These are phyloP conservation scores for Zygoascus tannicola DNA, from an alignment of 805 yeast genomes.

Conservation along the genomic window DNA sequence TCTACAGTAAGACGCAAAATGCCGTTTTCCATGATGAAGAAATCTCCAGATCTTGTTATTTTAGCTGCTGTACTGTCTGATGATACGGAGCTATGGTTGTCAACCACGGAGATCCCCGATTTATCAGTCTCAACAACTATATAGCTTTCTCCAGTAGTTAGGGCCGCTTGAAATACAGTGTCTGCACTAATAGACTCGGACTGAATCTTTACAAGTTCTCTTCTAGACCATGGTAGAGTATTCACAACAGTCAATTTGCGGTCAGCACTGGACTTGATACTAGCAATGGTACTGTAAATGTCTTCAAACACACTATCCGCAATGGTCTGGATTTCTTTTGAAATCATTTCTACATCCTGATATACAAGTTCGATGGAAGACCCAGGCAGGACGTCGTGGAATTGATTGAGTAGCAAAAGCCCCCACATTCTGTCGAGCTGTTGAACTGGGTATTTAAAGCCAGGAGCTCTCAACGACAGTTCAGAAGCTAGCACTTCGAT, in stretches of 20 bases:
- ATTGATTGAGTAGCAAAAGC: slow-evolving; percentile 75
- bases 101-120: slow-evolving; percentile 1
- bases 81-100: slow-evolving; percentile 1
- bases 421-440: slow-evolving; percentile 71
- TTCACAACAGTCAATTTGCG: slow-evolving; percentile 36
- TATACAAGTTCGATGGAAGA: slow-evolving; percentile 92
- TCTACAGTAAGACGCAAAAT: slow-evolving; percentile 47
- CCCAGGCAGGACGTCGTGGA: slow-evolving; percentile 97
- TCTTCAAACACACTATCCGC: not conserved
- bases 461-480: slow-evolving; percentile 46
- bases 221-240: slow-evolving; percentile 58
- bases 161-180: slow-evolving; percentile 24
- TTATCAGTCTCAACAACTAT: too few species aligned
- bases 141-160: slow-evolving; percentile 6
- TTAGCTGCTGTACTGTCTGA: slow-evolving; percentile 27
- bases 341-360: slow-evolving; percentile 34
- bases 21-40: slow-evolving; percentile 41
- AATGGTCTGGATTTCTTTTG: not conserved
- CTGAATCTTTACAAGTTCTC: slow-evolving; percentile 36
- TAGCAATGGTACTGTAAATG: not conserved
- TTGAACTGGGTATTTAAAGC: slow-evolving; percentile 59
- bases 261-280: not conserved
- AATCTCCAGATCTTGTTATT: slow-evolving; percentile 26
- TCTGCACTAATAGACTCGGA: slow-evolving; percentile 18
- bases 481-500: slow-evolving; percentile 72